These are phyloP conservation scores for Pleurotus pulmonarius DNA, from an alignment of 768 basidiomycete species.

Conservation along the genomic window DNA sequence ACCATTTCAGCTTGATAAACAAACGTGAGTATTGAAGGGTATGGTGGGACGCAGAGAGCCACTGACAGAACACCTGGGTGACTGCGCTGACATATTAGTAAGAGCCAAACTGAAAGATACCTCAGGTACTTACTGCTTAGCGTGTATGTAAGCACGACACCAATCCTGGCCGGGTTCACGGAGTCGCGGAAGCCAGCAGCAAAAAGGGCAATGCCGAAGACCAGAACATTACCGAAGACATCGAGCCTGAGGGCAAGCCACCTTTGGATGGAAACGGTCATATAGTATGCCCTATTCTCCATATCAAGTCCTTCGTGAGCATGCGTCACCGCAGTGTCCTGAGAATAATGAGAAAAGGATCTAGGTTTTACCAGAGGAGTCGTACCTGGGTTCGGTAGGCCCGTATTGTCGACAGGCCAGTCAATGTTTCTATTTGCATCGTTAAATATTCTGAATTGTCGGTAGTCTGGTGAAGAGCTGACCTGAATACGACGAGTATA, in stretches of 20 bases:
- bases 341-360: neutral
- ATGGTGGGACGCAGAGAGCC: neutral
- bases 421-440: slow-evolving; percentile 45
- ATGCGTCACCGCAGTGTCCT: slow-evolving; percentile 45
- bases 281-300: slow-evolving; percentile 62
- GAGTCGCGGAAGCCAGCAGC: slow-evolving; percentile 56
- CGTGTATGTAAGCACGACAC: slow-evolving; percentile 58
- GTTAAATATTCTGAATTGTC: too few relatives aligned
- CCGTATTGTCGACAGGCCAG: slow-evolving; percentile 60
- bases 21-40: neutral
- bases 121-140: slow-evolving; percentile 37
- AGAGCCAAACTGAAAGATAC: neutral
- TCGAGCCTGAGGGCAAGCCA: slow-evolving; percentile 67
- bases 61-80: slow-evolving; percentile 52
- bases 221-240: slow-evolving; percentile 60
- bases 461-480: slow-evolving; percentile 5
- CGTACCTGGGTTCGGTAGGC: slow-evolving; percentile 54
- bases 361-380: neutral
- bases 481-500: slow-evolving; percentile 61
- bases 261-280: slow-evolving; percentile 61
- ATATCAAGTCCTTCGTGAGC: slow-evolving; percentile 53
- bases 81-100: slow-evolving; percentile 25
- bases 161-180: slow-evolving; percentile 57
- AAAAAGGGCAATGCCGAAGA: slow-evolving; percentile 69
- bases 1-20: slow-evolving; percentile 45